Conservation (phyloP, 1,284 basidiomycete species). For the Uromyces viciae-fabae region DNA sequence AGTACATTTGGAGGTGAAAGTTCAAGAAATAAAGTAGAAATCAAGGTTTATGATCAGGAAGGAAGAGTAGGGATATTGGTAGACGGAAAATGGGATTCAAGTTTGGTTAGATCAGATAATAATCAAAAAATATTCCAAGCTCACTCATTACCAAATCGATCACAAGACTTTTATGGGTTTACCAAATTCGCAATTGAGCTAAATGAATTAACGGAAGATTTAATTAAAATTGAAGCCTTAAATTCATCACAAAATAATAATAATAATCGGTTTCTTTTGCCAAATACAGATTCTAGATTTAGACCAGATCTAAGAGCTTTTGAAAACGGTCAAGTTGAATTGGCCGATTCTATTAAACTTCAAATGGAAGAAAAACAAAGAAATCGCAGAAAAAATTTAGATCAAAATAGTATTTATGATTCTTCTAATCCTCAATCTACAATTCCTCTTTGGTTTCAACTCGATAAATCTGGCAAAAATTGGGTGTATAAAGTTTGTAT, state of each 20-base stretch:
- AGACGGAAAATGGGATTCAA: constrained; percentile 44
- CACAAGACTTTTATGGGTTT: constrained; percentile 76
- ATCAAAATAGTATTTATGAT: constrained; percentile 38
- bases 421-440: too few species aligned
- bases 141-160: background rate
- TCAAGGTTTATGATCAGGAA: constrained; percentile 32
- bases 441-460: constrained; percentile 30
- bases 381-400: constrained; percentile 57
- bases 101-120: constrained; percentile 48
- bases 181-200: constrained; percentile 72
- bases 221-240: background rate
- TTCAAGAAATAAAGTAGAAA: constrained; percentile 44
- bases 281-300: constrained; percentile 77
- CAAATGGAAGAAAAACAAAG: constrained; percentile 65
- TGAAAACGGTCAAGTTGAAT: constrained; percentile 73
- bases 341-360: constrained; percentile 72
- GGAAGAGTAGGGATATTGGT: constrained; percentile 47
- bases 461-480: background rate
- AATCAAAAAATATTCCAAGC: constrained; percentile 17
- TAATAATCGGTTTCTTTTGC: constrained; percentile 57
- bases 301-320: constrained; percentile 81
- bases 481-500: constrained; percentile 34
- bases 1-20: constrained; percentile 51
- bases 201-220: constrained; percentile 64
- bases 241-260: background rate